These are phyloP conservation scores for Phaeolepiota aurea DNA, from an alignment of 768 basidiomycete genomes.

Conservation along the genomic window DNA sequence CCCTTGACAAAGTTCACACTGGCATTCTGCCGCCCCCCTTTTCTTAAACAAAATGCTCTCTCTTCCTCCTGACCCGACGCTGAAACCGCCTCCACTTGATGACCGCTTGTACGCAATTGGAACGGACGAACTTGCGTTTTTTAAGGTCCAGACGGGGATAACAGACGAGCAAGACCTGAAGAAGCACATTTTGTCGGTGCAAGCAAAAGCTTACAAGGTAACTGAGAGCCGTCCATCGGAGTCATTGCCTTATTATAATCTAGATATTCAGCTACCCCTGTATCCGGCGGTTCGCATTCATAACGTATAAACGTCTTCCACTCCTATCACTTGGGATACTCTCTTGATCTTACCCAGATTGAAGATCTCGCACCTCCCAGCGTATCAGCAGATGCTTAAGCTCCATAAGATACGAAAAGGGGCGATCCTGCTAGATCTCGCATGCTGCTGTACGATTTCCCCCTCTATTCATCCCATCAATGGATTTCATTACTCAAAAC, in stretches of 20 bases:
- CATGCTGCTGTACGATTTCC: slow-evolving; percentile 31
- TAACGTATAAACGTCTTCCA: slow-evolving; percentile 16
- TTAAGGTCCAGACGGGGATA: slow-evolving; percentile 26
- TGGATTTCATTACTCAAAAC: too few species aligned
- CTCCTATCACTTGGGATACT: not conserved
- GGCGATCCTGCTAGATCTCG: slow-evolving; percentile 33
- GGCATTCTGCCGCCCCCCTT: not conserved
- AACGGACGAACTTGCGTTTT: slow-evolving; percentile 22
- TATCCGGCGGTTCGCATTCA: slow-evolving; percentile 26
- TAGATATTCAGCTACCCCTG: slow-evolving; percentile 29
- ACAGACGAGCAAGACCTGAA: slow-evolving; percentile 26
- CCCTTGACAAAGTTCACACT: not conserved
- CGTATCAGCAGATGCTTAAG: slow-evolving; percentile 20
- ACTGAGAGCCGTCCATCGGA: not conserved
- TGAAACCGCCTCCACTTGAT: slow-evolving; percentile 14
- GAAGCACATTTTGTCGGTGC: slow-evolving; percentile 28
- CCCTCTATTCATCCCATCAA: too few species aligned
- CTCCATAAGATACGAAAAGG: slow-evolving; percentile 15
- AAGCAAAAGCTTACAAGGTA: slow-evolving; percentile 24
- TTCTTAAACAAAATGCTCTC: slow-evolving; percentile 18
- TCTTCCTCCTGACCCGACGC: slow-evolving; percentile 24
- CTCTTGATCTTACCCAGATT: slow-evolving; percentile 9
- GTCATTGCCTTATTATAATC: not conserved
- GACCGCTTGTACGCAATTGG: slow-evolving; percentile 15
- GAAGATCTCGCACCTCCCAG: slow-evolving; percentile 25